Evolutionary conservation across 2,329 filamentous ascomycete genomes (phyloP), one percentile per base, ranked within the genome.

Genomic region (Dryadomyces sulphureus): DNA sequence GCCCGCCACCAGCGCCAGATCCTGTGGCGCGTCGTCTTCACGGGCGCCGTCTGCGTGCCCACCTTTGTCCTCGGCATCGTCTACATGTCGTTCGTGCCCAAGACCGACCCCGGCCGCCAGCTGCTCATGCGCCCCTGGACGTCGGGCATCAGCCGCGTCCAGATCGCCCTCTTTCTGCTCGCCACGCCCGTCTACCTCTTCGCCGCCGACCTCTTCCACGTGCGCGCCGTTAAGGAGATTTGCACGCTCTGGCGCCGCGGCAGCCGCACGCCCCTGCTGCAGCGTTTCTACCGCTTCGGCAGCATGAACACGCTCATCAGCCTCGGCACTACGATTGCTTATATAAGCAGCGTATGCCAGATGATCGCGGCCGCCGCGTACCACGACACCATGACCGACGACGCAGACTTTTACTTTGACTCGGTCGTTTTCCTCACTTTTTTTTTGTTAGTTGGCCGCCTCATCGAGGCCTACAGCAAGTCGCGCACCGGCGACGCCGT

Each of bases 281-380:
- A 81, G 54, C 72, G 89, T 14, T 89, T 95, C 57, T 87, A 88
- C 60, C 79, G 84, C n/a, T 95, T 95, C 56, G 89, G 89, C 8
- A 94, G 88, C 65, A 95, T 95, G 89, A 94, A 94, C 58, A 82
- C 93, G 66, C 73, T 95, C 49, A 89, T 95, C 63, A 92, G 84
- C 7, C 71, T 94, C 2, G 89, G 88, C 6, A 94, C 89, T 0
- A 82, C 78, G 2, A 86, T 95, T 49, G 89, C 89, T 1, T 94
- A 94, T 59, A 67, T 93, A 50, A 81, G 86, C 0, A 94, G 87
- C 0, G 65, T 94, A 21, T 81, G 78, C 16, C 79, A 93, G 52
- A 72, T 95, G 58, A 80, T 86, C 44, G 75, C 78, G 7, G 65
- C 70, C 2, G 75, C 79, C 4, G 68, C 67, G 3, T 56, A 62